Base-by-base conservation (phyloP, 2,329 filamentous ascomycete species). In the Nannizzia gypsea region DNA sequence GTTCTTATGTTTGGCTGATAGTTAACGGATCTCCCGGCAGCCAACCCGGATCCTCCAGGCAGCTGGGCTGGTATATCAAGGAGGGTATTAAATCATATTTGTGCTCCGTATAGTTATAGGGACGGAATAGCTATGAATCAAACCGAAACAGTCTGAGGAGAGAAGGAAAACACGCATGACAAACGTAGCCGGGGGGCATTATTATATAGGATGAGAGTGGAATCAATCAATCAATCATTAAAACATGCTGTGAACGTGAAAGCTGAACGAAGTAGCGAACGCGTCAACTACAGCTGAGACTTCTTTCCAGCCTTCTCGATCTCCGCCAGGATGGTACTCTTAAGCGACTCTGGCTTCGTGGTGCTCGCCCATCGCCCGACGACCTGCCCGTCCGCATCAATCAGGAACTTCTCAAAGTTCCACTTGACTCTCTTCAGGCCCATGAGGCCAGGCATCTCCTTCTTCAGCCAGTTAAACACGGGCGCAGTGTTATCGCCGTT, bases 381-480 rank as follows among this genome's bases (percentile, higher is more conserved):
- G 67, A 97, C 90, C 76, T 87, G 82, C 26, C 93, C 93, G 74
- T 97, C 90, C 63, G 83, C 82, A 62, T 86, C 87, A 65, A 99
- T 79, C 64, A 99, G 78, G 77, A 96, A 99, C 83, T 99, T 99
- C 76, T 99, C 93, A 79, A 97, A 99, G 78, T 99, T 99, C 93
- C 93, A 99, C 87, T 97, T 96, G 69, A 99, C 81, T 63, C 86
- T 77, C 85, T 95, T 92, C 70, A 97, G 73, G 20, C 93, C 93
- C 77, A 97, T 77, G 60, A 96, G 70, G 22, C 93, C 91, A 0
- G 92, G 82, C 79, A 90, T 87, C 74, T 81, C 76, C 61, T 74
- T 74, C 78, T 86, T 86, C 74, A 86, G 72, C 81, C 81, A 99
- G 71, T 88, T 81, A 74, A 81, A 97, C 40, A 96, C 75, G 0